A percentile compares a stretch with the other conserved stretches of the same genome.
Conservation (phyloP, 768 basidiomycete genomes). For the Boletus subparvulus region DNA sequence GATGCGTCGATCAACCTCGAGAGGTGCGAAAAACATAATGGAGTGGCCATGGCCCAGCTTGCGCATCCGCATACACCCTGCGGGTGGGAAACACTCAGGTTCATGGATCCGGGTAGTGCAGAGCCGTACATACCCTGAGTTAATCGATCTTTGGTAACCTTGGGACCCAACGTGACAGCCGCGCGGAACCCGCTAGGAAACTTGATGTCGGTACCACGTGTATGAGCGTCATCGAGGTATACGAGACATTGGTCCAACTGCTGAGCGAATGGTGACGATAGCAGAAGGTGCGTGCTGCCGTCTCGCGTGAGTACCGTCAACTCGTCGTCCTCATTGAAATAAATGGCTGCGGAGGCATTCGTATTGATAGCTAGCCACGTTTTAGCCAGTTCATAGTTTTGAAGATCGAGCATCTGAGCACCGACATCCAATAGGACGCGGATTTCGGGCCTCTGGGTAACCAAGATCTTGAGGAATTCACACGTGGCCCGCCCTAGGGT, state of each 20-base stretch:
- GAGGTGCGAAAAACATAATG: slow-evolving; percentile 47
- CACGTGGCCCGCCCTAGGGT: slow-evolving; percentile 9
- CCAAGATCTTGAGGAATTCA: slow-evolving; percentile 31
- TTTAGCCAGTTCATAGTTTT: slow-evolving; percentile 40
- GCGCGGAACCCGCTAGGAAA: slow-evolving; percentile 35
- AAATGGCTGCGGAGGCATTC: slow-evolving; percentile 29
- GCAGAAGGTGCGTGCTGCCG: slow-evolving; percentile 27
- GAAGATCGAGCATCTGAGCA: slow-evolving; percentile 54
- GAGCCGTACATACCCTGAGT: slow-evolving; percentile 29
- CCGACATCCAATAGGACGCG: slow-evolving; percentile 54
- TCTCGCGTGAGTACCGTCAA: slow-evolving; percentile 32
- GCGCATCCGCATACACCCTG: slow-evolving; percentile 58
- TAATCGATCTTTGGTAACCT: slow-evolving; percentile 38
- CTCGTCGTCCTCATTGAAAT: slow-evolving; percentile 34
- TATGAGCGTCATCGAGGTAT: slow-evolving; percentile 43
- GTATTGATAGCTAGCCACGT: slow-evolving; percentile 39
- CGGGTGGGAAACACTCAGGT: neutral
- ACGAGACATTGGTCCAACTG: slow-evolving; percentile 37
- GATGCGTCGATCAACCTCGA: slow-evolving; percentile 40
- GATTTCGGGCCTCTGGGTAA: slow-evolving; percentile 37
- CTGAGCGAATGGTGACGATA: slow-evolving; percentile 33
- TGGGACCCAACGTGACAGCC: slow-evolving; percentile 39
- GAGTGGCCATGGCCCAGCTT: slow-evolving; percentile 48
- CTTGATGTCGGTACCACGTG: slow-evolving; percentile 40
- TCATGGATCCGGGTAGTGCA: neutral